Evolutionary conservation across 257 asterid species (phyloP), one percentile per base, ranked within the genome.

Genomic region (Oldenlandia corymbosa): DNA sequence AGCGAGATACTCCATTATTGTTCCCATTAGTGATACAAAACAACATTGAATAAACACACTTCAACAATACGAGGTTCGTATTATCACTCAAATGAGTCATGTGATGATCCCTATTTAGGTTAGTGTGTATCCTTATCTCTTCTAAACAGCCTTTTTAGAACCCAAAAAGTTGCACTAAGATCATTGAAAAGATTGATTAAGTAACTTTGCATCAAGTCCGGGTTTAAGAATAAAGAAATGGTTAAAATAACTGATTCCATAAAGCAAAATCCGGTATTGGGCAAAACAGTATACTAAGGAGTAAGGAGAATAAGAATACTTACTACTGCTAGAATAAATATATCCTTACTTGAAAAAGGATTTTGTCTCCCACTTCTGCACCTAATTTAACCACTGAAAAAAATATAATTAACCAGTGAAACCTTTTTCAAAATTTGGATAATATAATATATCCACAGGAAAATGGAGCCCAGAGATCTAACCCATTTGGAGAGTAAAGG

Each of bases 71-170:
- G 49, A 68, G 65, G 73, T 67, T 50, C 42, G 4, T 73, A 68
- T 75, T 68, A 70, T 24, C 58, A 24, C 58, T 26, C 37, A 5
- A 27, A 54, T 28, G 41, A 23, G 60, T 30, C 60, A 54, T 27
- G 10, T 27, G 10, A 21, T 21, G 32, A 62, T 57, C 2, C 47
- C 10, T 17, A 58, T 48, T 68, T 69, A 47, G 51, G 39, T 37
- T 67, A 39, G 51, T 64, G 76, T 41, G 47, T 5, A 72, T 78
- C 78, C 80, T 87, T 75, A 75, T 82, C 86, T 79, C 74, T 69
- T 72, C 60, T 59, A 23, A 34, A 21, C 49, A 45, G 43, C 58
- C 75, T 65, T 75, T 75, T 56, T 75, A 51, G 41, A 67, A 49
- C 58, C 17, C 76, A 58, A 68, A 59, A 78, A 53, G 68, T 62